A percentile compares a stretch with the other conserved stretches of the same genome.
Conservation (phyloP, 768 basidiomycete genomes). For the Hebeloma cylindrosporum region DNA sequence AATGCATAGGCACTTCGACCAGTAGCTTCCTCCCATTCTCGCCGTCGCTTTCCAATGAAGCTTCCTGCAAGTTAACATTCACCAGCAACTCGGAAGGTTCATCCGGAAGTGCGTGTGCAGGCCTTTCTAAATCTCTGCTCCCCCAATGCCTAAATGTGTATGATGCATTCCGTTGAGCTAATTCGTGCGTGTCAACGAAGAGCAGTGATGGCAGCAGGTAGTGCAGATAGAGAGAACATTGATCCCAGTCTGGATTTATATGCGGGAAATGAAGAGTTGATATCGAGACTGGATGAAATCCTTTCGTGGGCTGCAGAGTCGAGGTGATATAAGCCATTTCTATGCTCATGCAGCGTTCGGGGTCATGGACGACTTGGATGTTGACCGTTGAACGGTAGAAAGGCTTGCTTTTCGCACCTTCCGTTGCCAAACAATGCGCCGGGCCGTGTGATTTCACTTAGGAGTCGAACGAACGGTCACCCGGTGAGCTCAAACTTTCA, state of each 20-base stretch:
- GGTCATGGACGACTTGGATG: too few species aligned
- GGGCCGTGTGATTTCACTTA: too few species aligned
- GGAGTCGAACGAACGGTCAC: too few species aligned
- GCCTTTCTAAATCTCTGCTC: conserved; percentile 45
- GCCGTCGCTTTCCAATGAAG: conserved; percentile 20
- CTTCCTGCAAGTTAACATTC: conserved; percentile 23
- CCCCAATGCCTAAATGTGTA: conserved; percentile 45
- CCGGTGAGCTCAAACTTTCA: too few species aligned
- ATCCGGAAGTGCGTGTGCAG: conserved; percentile 37
- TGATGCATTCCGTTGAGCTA: conserved; percentile 33
- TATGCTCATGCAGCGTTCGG: too few species aligned
- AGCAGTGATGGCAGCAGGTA: conserved; percentile 41
- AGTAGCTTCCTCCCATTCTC: conserved; percentile 18
- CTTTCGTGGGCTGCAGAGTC: conserved; percentile 29
- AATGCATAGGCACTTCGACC: conserved; percentile 46
- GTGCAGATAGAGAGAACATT: conserved; percentile 41
- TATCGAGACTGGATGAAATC: conserved; percentile 40
- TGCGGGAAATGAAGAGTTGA: conserved; percentile 26
- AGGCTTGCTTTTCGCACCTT: too few species aligned
- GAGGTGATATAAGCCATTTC: conserved; percentile 32
- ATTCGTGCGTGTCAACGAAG: conserved; percentile 51
- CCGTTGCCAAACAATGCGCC: too few species aligned
- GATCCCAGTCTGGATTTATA: conserved; percentile 4
- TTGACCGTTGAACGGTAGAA: too few species aligned
- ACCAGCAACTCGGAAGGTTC: conserved; percentile 21